Percentiles rank a stretch among this genome's conserved stretches.
Evolutionary conservation across 176 grass and related monocot genomes (phyloP).

Genomic region (Elymus sibiricus): DNA sequence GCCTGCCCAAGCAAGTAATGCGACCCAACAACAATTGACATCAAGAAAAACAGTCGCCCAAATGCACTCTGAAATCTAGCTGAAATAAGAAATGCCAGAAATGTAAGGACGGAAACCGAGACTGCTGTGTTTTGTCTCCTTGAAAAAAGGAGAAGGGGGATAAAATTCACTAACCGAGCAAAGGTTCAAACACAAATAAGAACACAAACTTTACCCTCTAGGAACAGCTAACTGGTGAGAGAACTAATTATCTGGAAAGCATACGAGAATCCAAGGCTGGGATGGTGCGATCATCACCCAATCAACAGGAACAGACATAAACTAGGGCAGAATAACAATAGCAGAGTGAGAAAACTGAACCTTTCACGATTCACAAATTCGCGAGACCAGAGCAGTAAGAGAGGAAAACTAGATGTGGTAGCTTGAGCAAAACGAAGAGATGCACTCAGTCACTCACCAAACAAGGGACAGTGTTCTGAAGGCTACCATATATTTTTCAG

Average conservation of each 20-base stretch:
- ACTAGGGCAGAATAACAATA: neutral
- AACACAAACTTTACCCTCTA: too few species aligned
- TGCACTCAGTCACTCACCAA: too few species aligned
- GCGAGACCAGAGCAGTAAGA: neutral
- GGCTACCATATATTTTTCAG: too few species aligned
- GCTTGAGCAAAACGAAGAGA: neutral
- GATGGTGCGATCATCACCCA: too few species aligned
- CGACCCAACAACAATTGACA: neutral
- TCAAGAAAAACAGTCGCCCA: neutral
- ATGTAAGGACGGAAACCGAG: too few species aligned
- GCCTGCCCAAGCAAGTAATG: neutral
- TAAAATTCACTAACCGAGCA: neutral
- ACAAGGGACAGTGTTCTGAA: too few species aligned
- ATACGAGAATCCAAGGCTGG: too few species aligned
- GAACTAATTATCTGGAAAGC: too few species aligned
- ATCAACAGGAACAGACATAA: neutral
- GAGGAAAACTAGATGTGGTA: neutral
- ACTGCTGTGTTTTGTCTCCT: too few species aligned
- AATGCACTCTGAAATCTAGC: neutral
- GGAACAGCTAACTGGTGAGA: too few species aligned
- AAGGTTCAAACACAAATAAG: too few species aligned
- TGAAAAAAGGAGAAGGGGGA: neutral
- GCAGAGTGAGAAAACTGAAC: neutral
- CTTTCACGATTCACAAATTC: neutral
- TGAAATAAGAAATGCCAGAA: neutral